These are phyloP conservation scores for Chloroidium sp. DNA, from an alignment of 163 green algal genomes.

Conservation along the genomic window DNA sequence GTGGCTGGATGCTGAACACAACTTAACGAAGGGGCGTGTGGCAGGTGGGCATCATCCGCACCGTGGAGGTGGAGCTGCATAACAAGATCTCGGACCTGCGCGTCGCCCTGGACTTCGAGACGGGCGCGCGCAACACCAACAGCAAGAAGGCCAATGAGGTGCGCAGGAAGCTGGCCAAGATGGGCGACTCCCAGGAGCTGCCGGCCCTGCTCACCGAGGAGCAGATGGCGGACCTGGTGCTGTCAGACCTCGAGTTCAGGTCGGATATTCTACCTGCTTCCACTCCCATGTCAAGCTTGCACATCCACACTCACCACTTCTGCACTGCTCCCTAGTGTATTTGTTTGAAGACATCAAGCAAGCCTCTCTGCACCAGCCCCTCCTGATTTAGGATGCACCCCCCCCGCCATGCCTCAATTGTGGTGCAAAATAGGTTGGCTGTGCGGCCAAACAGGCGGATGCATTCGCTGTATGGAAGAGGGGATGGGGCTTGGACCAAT, in stretches of 20 bases:
- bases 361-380: too few species aligned
- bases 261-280: not conserved
- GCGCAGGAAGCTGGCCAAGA: constrained; percentile 14
- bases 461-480: too few species aligned
- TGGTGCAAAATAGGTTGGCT: too few species aligned
- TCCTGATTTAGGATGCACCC: too few species aligned
- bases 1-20: too few species aligned
- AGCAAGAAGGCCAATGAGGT: constrained; percentile 4
- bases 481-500: too few species aligned
- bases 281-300: not conserved
- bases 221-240: constrained; percentile 1
- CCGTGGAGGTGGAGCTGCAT: constrained; percentile 51
- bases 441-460: too few species aligned
- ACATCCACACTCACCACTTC: not conserved
- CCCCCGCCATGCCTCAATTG: too few species aligned
- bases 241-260: not conserved
- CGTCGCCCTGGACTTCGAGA: not conserved
- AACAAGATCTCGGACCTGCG: constrained; percentile 23
- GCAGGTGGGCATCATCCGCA: constrained; percentile 43
- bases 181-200: not conserved
- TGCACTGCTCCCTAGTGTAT: not conserved
- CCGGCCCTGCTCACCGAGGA: constrained; percentile 14
- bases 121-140: constrained; percentile 1
- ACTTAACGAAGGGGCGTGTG: too few species aligned
- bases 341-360: too few species aligned